Evolutionary conservation across 768 basidiomycete species (phyloP).

Genomic region (Dictyophora rubrovolvata): DNA sequence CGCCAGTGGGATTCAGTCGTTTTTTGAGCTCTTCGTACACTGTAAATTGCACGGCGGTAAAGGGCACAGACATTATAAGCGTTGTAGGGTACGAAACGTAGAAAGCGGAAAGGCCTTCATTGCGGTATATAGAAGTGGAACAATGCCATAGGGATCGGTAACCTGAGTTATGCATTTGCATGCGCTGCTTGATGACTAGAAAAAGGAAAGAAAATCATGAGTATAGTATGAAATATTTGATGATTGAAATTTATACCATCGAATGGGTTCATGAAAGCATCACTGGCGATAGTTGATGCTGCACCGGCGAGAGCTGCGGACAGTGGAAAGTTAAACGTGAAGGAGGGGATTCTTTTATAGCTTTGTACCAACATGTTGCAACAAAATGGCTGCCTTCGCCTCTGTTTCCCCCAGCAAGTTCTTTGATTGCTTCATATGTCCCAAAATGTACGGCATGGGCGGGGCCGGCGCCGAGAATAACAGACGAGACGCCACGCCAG

Average conservation of each 20-base stretch:
- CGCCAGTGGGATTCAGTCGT: constrained; percentile 71
- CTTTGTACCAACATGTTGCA: constrained; percentile 67
- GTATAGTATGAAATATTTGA: constrained; percentile 12
- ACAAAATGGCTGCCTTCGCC: constrained; percentile 69
- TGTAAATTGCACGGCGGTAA: constrained; percentile 96
- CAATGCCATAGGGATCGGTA: constrained; percentile 84
- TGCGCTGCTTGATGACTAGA: constrained; percentile 96
- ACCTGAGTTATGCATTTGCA: constrained; percentile 93
- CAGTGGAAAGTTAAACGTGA: not conserved
- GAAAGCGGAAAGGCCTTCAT: constrained; percentile 84
- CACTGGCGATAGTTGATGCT: constrained; percentile 86
- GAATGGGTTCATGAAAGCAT: constrained; percentile 99
- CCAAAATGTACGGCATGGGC: constrained; percentile 99
- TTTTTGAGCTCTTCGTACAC: constrained; percentile 91
- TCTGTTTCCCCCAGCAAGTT: constrained; percentile 76
- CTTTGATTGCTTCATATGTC: constrained; percentile 89
- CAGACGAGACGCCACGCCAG: constrained; percentile 95
- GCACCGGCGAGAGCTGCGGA: constrained; percentile 80
- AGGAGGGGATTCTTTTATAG: not conserved
- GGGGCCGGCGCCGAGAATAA: constrained; percentile 93
- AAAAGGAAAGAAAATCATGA: not conserved
- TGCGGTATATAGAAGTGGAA: constrained; percentile 71
- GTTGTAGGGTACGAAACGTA: constrained; percentile 99
- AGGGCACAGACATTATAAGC: constrained; percentile 90
- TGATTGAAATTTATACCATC: constrained; percentile 57